Evolutionary conservation across 192 early-diverging fungal species (phyloP).

Genomic region (Bifiguratus adelaidae): DNA sequence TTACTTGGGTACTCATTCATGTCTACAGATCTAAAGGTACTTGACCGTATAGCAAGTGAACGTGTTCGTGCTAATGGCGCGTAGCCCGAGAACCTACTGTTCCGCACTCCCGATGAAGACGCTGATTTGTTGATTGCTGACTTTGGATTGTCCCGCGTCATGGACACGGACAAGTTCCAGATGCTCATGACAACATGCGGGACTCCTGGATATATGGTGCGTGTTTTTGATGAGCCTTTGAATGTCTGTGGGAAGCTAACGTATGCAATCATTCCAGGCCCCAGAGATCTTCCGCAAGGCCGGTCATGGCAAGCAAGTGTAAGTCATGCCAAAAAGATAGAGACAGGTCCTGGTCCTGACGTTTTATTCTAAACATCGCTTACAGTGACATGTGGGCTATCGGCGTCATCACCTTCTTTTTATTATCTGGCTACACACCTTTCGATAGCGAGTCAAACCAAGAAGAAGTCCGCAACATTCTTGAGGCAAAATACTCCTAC

Average conservation of each 20-base stretch:
- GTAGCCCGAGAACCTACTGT: constrained; percentile 72
- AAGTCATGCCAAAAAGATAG: constrained; percentile 4
- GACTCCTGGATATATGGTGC: constrained; percentile 73
- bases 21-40: constrained; percentile 6
- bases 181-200: constrained; percentile 61
- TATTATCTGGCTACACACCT: constrained; percentile 62
- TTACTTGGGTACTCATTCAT: too few relatives aligned
- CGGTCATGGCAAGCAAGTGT: constrained; percentile 65
- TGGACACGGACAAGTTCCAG: constrained; percentile 45
- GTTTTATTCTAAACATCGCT: too few relatives aligned
- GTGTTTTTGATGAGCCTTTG: background rate
- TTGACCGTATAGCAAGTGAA: background rate
- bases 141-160: constrained; percentile 66
- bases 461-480: constrained; percentile 44
- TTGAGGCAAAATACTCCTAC: constrained; percentile 52
- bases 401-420: constrained; percentile 66
- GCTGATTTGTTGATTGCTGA: constrained; percentile 67
- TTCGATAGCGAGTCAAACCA: constrained; percentile 46
- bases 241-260: background rate
- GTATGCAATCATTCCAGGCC: constrained; percentile 18
- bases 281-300: constrained; percentile 45
- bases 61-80: constrained; percentile 9
- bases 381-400: constrained; percentile 67
- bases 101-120: constrained; percentile 43
- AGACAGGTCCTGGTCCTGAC: background rate